Evolutionary conservation across 306 rosid species (phyloP).

Genomic region (Sechiopsis laciniata): DNA sequence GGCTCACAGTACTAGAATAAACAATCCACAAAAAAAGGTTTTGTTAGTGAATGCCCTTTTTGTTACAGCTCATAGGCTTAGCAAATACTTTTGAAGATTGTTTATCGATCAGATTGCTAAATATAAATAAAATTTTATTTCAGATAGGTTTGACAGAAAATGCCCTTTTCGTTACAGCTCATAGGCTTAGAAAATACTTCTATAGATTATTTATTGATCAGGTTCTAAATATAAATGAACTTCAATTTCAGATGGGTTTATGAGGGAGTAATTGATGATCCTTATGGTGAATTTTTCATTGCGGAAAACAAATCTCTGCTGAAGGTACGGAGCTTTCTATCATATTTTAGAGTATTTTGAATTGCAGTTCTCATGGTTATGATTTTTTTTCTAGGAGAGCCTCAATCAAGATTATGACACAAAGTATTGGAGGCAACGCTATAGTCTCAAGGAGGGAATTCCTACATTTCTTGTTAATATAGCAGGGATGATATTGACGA

Average conservation of each 20-base stretch:
- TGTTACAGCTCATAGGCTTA: too few species aligned
- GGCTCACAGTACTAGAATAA: neutral
- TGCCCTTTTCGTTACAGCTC: too few species aligned
- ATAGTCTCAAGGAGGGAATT: constrained; percentile 96
- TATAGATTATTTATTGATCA: neutral
- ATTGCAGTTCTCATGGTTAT: constrained; percentile 28
- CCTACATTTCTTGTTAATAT: constrained; percentile 83
- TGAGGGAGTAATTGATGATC: constrained; percentile 96
- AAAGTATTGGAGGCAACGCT: constrained; percentile 86
- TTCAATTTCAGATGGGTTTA: constrained; percentile 73
- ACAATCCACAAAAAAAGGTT: neutral
- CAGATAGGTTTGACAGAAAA: too few species aligned
- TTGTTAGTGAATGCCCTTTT: neutral
- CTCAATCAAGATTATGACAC: constrained; percentile 86
- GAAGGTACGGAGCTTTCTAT: constrained; percentile 45
- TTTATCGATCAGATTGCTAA: too few species aligned
- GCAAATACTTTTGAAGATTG: too few species aligned
- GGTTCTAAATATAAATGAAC: constrained; percentile 30
- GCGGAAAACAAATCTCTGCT: constrained; percentile 83
- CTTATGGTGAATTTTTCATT: constrained; percentile 90
- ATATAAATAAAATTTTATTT: too few species aligned
- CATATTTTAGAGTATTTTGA: constrained; percentile 21
- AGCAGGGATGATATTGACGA: constrained; percentile 83
- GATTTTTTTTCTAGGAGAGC: constrained; percentile 65
- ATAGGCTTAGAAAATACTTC: too few species aligned